Conservation (phyloP, 768 basidiomycete species). For the Coprinopsis strossmayeri region DNA sequence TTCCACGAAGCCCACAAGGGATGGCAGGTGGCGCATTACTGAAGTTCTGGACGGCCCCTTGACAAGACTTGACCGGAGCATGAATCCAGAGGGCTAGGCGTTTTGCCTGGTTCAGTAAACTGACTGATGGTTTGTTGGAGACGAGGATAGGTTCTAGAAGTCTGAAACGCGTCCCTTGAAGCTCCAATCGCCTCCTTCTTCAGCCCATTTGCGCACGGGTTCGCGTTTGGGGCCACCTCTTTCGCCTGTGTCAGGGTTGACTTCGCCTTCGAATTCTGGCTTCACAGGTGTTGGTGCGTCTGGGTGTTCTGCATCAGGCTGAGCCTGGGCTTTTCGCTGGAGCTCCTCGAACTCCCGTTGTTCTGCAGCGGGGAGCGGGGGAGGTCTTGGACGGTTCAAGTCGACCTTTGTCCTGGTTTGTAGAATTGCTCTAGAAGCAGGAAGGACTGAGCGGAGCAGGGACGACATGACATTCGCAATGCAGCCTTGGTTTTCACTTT, state of each 20-base stretch:
- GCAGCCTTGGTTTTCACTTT: too few species aligned
- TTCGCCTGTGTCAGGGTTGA: conserved; percentile 81
- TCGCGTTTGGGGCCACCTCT: conserved; percentile 83
- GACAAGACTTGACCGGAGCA: too few species aligned
- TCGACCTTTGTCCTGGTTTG: conserved; percentile 22
- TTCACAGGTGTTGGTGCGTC: conserved; percentile 55
- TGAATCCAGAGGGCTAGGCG: too few species aligned
- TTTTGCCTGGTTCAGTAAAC: too few species aligned
- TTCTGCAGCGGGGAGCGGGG: conserved; percentile 63
- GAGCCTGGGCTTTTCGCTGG: conserved; percentile 49
- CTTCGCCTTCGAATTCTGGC: conserved; percentile 74
- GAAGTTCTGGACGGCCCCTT: too few species aligned
- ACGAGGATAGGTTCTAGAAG: conserved; percentile 38
- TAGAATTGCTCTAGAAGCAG: neutral
- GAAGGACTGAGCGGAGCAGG: neutral
- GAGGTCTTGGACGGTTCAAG: conserved; percentile 61
- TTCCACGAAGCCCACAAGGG: too few species aligned
- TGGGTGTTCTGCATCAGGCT: conserved; percentile 50
- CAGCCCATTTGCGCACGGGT: conserved; percentile 58
- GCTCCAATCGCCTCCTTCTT: conserved; percentile 76
- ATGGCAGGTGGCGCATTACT: too few species aligned
- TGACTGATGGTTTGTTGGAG: neutral
- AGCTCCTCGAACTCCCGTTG: conserved; percentile 89
- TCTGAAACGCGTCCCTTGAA: conserved; percentile 86
- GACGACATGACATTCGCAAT: neutral